Base-by-base conservation (phyloP, 78 protist genomes). In the slime mould (Dictyostelium discoideum) region DNA sequence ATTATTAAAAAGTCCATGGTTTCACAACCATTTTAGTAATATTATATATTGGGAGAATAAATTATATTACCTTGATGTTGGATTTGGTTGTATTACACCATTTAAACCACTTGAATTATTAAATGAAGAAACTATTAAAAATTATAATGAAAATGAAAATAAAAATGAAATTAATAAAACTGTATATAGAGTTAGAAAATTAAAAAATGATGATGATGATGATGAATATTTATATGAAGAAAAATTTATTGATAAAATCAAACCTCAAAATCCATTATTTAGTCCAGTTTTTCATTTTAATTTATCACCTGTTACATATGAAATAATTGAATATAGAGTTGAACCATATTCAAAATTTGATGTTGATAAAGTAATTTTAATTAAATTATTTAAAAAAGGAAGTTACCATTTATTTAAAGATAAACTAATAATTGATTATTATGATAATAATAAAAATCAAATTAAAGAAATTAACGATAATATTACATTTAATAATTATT, bases 81-180 rank as follows among this genome's bases (percentile, higher is more conserved):
- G 77, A 26, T 67, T 67, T 67, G 77, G 77, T 24, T 67, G 18
- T 67, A 67, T 67, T n/a, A 24, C 77, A 67, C 77, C 77, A n/a
- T 67, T 67, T 24, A 67, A 67, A 67, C 77, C 77, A 24, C 3
- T 67, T 9, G 77, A 67, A 67, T 0, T 67, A 67, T 2, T 2
- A 24, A 67, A 67, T 67, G 40, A 67, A 24, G 67, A 57, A 20
- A 57, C 14, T 18, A 57, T 11, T 57, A 57, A 57, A 3, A 57
- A 18, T 57, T 18, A 54, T 54, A 14, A 14, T 2, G 14, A 54
- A 11, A 14, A 54, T 54, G 14, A 54, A 13, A 54, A 54, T 54
- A 14, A 54, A 1, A 54, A 54, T 54, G 2, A 54, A 13, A 54
- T 13, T 54, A 54, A 57, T 57, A 57, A 57, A 3, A 57, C 5